Evolutionary conservation across 441 rosid species (phyloP).

Genomic region (Theobroma grandiflorum): DNA sequence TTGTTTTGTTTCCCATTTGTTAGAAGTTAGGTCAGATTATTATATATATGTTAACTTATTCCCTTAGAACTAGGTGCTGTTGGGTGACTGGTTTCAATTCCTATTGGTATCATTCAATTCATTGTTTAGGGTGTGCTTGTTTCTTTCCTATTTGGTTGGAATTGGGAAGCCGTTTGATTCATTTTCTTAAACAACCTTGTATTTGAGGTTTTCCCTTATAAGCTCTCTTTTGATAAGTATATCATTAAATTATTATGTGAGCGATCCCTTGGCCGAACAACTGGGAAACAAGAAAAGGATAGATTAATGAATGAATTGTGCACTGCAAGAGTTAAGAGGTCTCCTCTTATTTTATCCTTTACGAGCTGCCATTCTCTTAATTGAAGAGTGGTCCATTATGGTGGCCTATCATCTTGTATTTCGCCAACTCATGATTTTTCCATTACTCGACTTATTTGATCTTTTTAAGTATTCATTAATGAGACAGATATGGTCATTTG

Average conservation of each 20-base stretch:
- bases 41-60: constrained; percentile 15
- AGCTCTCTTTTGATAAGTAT: constrained; percentile 23
- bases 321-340: no score
- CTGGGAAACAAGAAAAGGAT: no score
- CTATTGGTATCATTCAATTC: not conserved
- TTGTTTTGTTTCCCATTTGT: not conserved
- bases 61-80: constrained; percentile 22
- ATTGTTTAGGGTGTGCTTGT: not conserved
- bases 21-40: constrained; percentile 25
- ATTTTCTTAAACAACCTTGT: not conserved
- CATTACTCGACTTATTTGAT: no score
- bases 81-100: constrained; percentile 28
- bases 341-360: no score
- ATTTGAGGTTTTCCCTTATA: constrained; percentile 13
- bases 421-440: no score
- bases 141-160: constrained; percentile 26
- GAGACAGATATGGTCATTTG: no score
- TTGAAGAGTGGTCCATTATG: no score
- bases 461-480: no score
- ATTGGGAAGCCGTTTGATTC: constrained; percentile 1
- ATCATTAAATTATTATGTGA: not conserved
- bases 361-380: no score
- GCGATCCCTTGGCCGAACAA: not conserved
- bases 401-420: no score
- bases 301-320: no score